Evolutionary conservation across 495 filamentous ascomycete species (phyloP), one percentile per base, ranked within the genome.

Genomic region (Aspergillus saccharolyticus): DNA sequence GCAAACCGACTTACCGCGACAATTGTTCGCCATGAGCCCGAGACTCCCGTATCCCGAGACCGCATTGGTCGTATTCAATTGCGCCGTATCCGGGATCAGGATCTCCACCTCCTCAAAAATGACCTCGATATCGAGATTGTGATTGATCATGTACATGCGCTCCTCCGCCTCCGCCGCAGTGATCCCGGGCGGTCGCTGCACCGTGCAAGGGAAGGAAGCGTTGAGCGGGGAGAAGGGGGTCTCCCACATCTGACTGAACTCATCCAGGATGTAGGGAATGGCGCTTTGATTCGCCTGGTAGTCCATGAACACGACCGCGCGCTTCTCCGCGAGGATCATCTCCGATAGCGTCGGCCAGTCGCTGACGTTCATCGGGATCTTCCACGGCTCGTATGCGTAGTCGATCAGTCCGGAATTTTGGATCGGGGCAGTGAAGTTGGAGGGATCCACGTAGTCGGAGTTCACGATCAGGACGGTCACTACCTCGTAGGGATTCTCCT

Each of bases 381-480:
- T 78, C 3, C 83, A 73, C 1, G 91, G 89, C 2, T 78, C 81
- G 72, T 90, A 97, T 17, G 87, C 79, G 59, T 87, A 85, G 39
- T 82, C 78, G 22, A 75, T 68, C 19, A 96, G 77, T 15, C 91
- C 91, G 1, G 86, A 83, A 30, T 76, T 76, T 54, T 87, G 68
- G 61, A 97, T 80, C 2, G 83, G 79, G 3, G 61, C 68, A 14
- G 70, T 81, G 67, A 83, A 92, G 53, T 83, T 80, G 15, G 65
- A 71, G 15, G 89, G 83, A 18, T 72, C 63, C 15, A 84, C 77
- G 53, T 75, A 86, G 72, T 94, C 90, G 57, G 79, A 84, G 70
- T 97, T 97, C 16, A 87, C 90, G 47, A 97, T 81, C 10, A 97
- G 74, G 50, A 96, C 82, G 4, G 91, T 96, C n/a, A 97, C 83